These are phyloP conservation scores for Falciphora oryzae DNA, from an alignment of 2,329 filamentous ascomycete genomes.

Conservation along the genomic window DNA sequence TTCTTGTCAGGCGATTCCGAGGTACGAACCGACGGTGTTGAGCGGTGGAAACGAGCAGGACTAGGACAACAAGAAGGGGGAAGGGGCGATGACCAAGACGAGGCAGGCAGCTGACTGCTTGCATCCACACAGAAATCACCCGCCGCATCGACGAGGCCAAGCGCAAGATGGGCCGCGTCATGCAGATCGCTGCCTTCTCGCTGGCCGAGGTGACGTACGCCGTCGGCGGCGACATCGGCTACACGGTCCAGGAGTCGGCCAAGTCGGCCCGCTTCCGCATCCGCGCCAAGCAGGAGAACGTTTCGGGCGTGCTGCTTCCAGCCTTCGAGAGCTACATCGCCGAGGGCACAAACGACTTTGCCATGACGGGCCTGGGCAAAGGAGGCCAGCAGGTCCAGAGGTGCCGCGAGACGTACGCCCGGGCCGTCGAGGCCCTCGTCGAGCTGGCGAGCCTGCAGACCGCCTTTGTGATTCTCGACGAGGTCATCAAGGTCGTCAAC, in stretches of 20 bases:
- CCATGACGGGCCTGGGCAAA: conserved; percentile 90
- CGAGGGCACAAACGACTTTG: conserved; percentile 92
- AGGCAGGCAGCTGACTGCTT: background rate
- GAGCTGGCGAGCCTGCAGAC: conserved; percentile 93
- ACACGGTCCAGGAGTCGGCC: conserved; percentile 95
- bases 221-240: conserved; percentile 89
- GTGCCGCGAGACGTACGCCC: conserved; percentile 90
- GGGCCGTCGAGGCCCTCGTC: conserved; percentile 92
- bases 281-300: conserved; percentile 95
- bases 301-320: conserved; percentile 91
- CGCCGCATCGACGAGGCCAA: conserved; percentile 97
- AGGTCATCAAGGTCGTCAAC: conserved; percentile 99
- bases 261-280: conserved; percentile 90
- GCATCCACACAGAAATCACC: conserved; percentile 67
- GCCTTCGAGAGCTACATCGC: conserved; percentile 87
- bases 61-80: background rate
- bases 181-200: conserved; percentile 98
- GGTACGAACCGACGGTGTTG: conserved; percentile 45
- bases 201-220: conserved; percentile 97
- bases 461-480: conserved; percentile 94
- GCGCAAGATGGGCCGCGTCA: conserved; percentile 97
- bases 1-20: conserved; percentile 67
- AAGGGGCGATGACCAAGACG: too few relatives aligned
- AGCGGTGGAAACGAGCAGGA: background rate
- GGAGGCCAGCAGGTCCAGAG: conserved; percentile 95